phyloP scores from a whole-genome alignment of 2,329 filamentous ascomycete species.

The Arthrobotrys megalospora region DNA sequence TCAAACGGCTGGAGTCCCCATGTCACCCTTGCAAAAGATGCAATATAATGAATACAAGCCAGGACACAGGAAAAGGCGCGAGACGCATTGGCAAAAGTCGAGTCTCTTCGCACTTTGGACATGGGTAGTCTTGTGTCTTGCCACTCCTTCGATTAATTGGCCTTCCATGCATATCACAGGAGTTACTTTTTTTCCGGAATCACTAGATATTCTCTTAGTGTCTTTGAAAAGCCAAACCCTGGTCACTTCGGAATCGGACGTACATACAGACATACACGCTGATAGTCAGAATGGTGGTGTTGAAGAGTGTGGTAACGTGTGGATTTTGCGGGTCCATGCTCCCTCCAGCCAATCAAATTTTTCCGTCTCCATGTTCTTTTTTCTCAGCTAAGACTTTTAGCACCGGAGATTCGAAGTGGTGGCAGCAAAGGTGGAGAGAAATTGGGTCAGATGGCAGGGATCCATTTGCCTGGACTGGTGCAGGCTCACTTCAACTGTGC shows the following conservation, averaged over 20 bases:
- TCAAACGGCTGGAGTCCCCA: conserved; percentile 45
- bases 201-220: conserved; percentile 14
- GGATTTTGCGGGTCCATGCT: conserved; percentile 30
- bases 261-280: conserved; percentile 2
- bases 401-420: conserved; percentile 55
- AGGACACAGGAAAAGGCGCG: conserved; percentile 34
- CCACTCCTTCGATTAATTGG: conserved; percentile 52
- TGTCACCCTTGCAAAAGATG: conserved; percentile 28
- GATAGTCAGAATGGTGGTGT: conserved; percentile 39
- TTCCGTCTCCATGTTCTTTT: conserved; percentile 13
- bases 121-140: conserved; percentile 47
- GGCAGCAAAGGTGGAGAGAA: conserved; percentile 33
- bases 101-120: conserved; percentile 13
- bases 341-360: conserved; percentile 32
- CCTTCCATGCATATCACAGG: conserved; percentile 36
- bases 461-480: background rate
- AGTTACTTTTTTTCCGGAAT: conserved; percentile 55
- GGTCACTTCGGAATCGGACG: conserved; percentile 43
- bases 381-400: conserved; percentile 52
- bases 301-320: conserved; percentile 44
- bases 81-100: conserved; percentile 39
- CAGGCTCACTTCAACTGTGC: conserved; percentile 19
- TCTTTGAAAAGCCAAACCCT: conserved; percentile 21
- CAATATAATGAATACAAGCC: conserved; percentile 23
- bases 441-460: conserved; percentile 49